phyloP scores from a whole-genome alignment of 257 asterid genomes.

The Datura wrightii region DNA sequence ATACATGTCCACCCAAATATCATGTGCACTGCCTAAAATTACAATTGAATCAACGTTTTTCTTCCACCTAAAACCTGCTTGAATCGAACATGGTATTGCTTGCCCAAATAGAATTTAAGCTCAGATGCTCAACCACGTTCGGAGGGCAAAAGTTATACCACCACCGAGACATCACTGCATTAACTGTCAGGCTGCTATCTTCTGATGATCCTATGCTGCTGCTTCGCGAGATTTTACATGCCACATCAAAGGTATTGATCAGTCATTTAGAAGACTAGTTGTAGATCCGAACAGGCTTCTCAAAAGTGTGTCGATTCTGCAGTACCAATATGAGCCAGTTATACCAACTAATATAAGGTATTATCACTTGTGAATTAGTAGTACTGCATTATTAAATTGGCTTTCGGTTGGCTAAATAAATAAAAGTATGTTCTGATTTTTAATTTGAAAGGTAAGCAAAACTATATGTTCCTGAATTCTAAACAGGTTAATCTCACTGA shows the following conservation, averaged over 20 bases:
- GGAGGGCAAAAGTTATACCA: neutral
- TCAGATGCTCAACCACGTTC: neutral
- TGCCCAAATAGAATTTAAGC: neutral
- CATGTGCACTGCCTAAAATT: constrained; percentile 37
- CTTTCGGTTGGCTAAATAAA: neutral
- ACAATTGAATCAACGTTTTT: constrained; percentile 33
- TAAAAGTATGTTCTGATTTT: neutral
- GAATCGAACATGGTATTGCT: neutral
- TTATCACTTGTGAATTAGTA: neutral
- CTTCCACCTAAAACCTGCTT: constrained; percentile 37
- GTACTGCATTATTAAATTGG: no score
- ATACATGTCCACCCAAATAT: constrained; percentile 45
- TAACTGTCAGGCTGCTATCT: neutral
- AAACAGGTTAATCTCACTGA: neutral
- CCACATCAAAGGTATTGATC: constrained; percentile 11
- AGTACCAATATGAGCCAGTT: constrained; percentile 30
- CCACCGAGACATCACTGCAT: constrained; percentile 23
- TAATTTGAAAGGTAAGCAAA: neutral
- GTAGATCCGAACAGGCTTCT: constrained; percentile 80
- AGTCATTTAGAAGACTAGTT: constrained; percentile 43
- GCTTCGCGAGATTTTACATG: neutral
- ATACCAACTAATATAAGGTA: neutral
- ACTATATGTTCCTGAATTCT: neutral
- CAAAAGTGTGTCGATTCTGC: constrained; percentile 75
- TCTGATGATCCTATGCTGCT: constrained; percentile 24